Evolutionary conservation across 2,329 filamentous ascomycete species (phyloP), one percentile per base, ranked within the genome.

Genomic region (Fusarium sterilihyphosum): DNA sequence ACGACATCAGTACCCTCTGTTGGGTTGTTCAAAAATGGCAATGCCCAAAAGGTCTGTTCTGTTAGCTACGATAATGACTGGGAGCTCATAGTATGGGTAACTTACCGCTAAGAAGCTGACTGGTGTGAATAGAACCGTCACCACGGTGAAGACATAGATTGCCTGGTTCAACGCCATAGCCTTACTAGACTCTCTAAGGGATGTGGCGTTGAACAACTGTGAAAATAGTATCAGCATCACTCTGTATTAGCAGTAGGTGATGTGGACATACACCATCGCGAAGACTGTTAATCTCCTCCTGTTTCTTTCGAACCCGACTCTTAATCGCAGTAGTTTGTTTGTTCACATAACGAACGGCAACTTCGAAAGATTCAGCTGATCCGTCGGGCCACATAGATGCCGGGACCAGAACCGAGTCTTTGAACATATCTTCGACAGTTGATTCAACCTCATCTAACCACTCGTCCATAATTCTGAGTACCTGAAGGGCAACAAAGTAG

Each of bases 241-340:
- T 2, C 38, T 0, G 13, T 22, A 8, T 1, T 8, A 20, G 6
- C 1, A 40, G 2, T 5, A 2, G 38, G 20, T 13, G 11, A 5
- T 11, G 0, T 47, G 18, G 5, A 14, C 61, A 5, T 33, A 63
- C 61, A 0, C 61, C 61, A 26, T 63, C 54, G 2, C 61, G 54
- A 4, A 63, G 40, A n/a, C 61, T 63, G 0, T 40, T 61, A 1
- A 63, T 40, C 1, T 61, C 61, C 1, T 31, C 60, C 0, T 2
- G 5, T 2, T 62, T 62, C 7, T 38, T 33, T 12, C 0, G 26
- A 8, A 49, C 20, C 5, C 26, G 46, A 4, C 2, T 31, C 2
- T 49, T 7, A 3, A 3, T 7, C 1, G 14, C 20, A 1, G 4
- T 8, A 3, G 6, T 6, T 0, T 8, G 20, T 3, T 22, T 0